phyloP scores from a whole-genome alignment of 148 eudicot genomes.

The Tetragonia tetragonoides region DNA sequence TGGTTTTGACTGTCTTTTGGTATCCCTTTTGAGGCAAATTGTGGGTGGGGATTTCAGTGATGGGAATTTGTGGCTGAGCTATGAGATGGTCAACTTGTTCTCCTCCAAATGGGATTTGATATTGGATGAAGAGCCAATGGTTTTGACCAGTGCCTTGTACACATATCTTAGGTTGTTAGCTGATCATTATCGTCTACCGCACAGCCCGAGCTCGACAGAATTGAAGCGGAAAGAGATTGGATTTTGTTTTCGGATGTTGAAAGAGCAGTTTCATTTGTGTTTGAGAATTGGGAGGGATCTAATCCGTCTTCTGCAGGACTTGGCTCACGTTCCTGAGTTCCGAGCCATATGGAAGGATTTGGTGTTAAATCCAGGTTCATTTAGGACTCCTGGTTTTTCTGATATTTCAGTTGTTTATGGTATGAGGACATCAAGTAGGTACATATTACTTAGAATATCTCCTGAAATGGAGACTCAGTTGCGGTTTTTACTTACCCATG shows the following conservation, averaged over 20 bases:
- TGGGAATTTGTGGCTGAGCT: conserved; percentile 77
- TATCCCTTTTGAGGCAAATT: conserved; percentile 83
- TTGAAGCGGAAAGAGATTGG: conserved; percentile 67
- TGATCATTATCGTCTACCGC: conserved; percentile 56
- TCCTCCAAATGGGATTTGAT: conserved; percentile 63
- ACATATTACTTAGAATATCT: conserved; percentile 56
- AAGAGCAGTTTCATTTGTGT: conserved; percentile 73
- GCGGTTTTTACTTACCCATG: conserved; percentile 77
- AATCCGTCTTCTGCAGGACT: conserved; percentile 77
- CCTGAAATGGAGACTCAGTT: conserved; percentile 81
- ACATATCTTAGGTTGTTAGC: conserved; percentile 68
- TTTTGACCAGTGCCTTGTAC: conserved; percentile 64
- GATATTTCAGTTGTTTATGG: conserved; percentile 61
- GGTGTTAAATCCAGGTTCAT: conserved; percentile 49
- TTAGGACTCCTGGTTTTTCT: conserved; percentile 43
- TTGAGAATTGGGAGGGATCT: conserved; percentile 85
- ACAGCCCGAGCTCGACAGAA: conserved; percentile 28
- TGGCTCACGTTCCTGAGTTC: conserved; percentile 77
- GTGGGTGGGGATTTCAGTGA: conserved; percentile 71
- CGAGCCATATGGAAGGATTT: conserved; percentile 71
- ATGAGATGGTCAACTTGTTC: conserved; percentile 51
- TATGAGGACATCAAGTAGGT: conserved; percentile 63
- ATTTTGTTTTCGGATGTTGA: conserved; percentile 66
- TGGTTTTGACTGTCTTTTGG: conserved; percentile 57
- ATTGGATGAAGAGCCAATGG: conserved; percentile 59